These are phyloP conservation scores for Hericium erinaceus DNA, from an alignment of 768 basidiomycete genomes.

Conservation along the genomic window DNA sequence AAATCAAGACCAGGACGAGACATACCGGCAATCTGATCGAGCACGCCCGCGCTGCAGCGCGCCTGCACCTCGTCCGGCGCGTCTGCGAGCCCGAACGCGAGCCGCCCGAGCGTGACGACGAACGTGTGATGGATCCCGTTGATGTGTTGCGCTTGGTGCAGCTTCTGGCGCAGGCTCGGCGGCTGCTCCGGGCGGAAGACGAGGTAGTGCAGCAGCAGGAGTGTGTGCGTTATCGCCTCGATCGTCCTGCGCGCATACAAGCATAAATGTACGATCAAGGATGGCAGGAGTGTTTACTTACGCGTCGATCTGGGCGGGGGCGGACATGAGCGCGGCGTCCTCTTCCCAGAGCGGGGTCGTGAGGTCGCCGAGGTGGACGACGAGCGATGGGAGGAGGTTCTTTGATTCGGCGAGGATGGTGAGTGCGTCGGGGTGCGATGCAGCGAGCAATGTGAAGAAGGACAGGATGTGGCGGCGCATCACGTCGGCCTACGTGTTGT, in stretches of 20 bases:
- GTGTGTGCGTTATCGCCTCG: conserved; percentile 39
- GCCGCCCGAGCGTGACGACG: conserved; percentile 65
- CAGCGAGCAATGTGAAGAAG: conserved; percentile 31
- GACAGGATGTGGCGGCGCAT: conserved; percentile 29
- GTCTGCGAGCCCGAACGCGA: conserved; percentile 47
- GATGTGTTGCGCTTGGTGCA: conserved; percentile 47
- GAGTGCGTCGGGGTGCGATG: conserved; percentile 30
- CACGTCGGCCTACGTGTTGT: conserved; percentile 23
- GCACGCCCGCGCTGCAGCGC: not conserved
- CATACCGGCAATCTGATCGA: conserved; percentile 20
- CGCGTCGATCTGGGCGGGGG: conserved; percentile 28
- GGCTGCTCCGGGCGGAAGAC: conserved; percentile 35
- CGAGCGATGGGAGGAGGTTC: conserved; percentile 54
- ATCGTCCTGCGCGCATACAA: conserved; percentile 32
- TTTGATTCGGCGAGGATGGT: conserved; percentile 35
- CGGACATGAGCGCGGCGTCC: conserved; percentile 31
- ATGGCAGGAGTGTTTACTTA: conserved; percentile 17
- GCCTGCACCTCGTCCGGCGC: conserved; percentile 16
- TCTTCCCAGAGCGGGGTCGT: conserved; percentile 62
- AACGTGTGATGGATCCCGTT: conserved; percentile 62
- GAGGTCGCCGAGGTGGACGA: conserved; percentile 44
- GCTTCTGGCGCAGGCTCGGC: conserved; percentile 46
- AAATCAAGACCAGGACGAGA: not conserved
- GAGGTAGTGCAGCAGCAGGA: conserved; percentile 55
- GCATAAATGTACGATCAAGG: conserved; percentile 4